Evolutionary conservation across 163 green algal species (phyloP).

Genomic region (Chlorella variabilis): DNA sequence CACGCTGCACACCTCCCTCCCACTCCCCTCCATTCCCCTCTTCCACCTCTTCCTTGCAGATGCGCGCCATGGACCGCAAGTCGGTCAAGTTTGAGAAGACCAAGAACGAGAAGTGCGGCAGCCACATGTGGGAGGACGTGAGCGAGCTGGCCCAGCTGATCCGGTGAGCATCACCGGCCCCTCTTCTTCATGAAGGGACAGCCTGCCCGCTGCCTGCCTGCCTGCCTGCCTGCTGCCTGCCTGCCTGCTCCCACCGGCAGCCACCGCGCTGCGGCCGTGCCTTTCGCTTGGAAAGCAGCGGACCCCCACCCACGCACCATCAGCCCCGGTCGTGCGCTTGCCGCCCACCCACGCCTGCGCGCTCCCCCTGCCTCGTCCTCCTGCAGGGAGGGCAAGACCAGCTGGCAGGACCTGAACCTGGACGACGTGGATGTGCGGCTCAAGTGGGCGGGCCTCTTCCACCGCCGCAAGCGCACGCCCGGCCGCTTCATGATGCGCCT

Average conservation of each 20-base stretch:
- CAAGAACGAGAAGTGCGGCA: conserved; percentile 83
- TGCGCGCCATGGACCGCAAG: conserved; percentile 72
- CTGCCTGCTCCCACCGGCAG: no score
- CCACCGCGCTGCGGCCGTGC: no score
- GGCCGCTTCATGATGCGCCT: conserved; percentile 98
- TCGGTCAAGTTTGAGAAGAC: conserved; percentile 86
- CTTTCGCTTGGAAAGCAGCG: no score
- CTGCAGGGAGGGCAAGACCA: conserved; percentile 71
- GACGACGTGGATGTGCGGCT: conserved; percentile 94
- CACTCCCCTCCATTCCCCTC: neutral
- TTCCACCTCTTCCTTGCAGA: conserved; percentile 30
- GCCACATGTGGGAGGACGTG: conserved; percentile 81
- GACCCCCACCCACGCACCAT: no score
- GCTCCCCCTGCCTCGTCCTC: no score
- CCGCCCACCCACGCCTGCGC: no score
- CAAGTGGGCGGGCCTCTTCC: conserved; percentile 98
- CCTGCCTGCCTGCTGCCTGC: no score
- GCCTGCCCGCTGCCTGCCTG: no score
- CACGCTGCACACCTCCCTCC: no score
- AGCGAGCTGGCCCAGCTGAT: conserved; percentile 72
- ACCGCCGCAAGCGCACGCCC: conserved; percentile 91
- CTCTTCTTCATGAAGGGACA: no score
- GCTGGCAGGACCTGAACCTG: conserved; percentile 86
- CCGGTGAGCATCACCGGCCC: conserved; percentile 33
- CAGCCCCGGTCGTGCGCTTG: no score